These are phyloP conservation scores for Glycine soja DNA, from an alignment of 306 rosid genomes.

Conservation along the genomic window DNA sequence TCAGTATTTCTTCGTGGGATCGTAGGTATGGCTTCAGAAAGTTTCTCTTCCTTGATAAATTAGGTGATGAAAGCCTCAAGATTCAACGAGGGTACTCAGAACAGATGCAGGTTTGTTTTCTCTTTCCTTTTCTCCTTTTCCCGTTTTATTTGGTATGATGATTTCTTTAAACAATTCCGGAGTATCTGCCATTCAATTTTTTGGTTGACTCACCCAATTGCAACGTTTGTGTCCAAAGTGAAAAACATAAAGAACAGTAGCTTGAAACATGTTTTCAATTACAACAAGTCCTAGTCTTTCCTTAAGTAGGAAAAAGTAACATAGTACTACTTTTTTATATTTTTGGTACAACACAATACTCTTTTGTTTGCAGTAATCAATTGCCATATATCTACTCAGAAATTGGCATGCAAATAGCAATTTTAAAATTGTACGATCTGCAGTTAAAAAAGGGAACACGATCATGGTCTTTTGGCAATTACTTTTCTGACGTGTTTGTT, in stretches of 20 bases:
- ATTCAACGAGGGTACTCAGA: conserved; percentile 64
- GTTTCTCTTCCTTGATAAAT: conserved; percentile 81
- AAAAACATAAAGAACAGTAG: neutral
- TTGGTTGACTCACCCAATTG: neutral
- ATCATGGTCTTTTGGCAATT: neutral
- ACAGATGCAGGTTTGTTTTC: conserved; percentile 65
- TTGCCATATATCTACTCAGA: neutral
- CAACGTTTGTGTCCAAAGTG: neutral
- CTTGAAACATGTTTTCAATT: neutral
- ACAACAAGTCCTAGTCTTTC: too few relatives aligned
- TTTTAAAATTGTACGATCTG: neutral
- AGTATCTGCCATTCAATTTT: neutral
- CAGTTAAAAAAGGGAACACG: neutral
- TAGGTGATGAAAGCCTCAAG: conserved; percentile 60
- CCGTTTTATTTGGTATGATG: neutral
- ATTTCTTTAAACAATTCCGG: neutral
- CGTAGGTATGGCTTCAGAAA: conserved; percentile 63
- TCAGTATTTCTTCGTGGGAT: conserved; percentile 66
- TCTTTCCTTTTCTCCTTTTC: neutral
- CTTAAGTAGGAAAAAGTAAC: neutral
- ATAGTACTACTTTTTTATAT: neutral
- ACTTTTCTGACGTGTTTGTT: neutral
- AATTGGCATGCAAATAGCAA: neutral
- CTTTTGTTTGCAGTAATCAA: neutral
- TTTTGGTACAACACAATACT: neutral